Evolutionary conservation across 208 protist genomes (phyloP).

Genomic region (Wallacemonas sp.): DNA sequence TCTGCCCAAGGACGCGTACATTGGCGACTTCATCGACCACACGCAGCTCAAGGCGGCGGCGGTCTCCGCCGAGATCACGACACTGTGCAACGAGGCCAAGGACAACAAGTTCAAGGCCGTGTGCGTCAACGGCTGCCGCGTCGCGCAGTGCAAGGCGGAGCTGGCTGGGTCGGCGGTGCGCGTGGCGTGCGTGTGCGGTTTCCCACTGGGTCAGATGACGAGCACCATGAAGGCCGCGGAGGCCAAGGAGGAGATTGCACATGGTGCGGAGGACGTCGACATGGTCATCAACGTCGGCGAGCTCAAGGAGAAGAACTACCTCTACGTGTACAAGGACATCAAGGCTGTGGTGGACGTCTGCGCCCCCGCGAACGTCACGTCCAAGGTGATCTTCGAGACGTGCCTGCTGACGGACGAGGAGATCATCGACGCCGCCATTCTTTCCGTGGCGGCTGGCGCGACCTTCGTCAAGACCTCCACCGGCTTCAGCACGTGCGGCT

Average conservation of each 20-base stretch:
- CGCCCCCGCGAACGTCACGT: slow-evolving; percentile 25
- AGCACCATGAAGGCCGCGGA: slow-evolving; percentile 85
- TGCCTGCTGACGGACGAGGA: slow-evolving; percentile 87
- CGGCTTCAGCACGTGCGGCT: slow-evolving; percentile 90
- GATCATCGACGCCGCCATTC: slow-evolving; percentile 90
- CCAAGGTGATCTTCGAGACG: slow-evolving; percentile 95
- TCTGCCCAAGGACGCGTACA: slow-evolving; percentile 6
- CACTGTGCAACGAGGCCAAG: slow-evolving; percentile 91
- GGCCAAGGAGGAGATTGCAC: slow-evolving; percentile 49
- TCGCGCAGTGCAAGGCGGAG: slow-evolving; percentile 40
- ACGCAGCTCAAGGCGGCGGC: slow-evolving; percentile 84
- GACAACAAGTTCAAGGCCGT: slow-evolving; percentile 87
- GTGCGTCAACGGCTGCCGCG: slow-evolving; percentile 92
- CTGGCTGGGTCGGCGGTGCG: slow-evolving; percentile 54
- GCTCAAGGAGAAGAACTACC: slow-evolving; percentile 85
- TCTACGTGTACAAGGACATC: slow-evolving; percentile 88
- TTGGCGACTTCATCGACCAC: slow-evolving; percentile 83
- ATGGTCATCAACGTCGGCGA: slow-evolving; percentile 95
- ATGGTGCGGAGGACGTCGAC: slow-evolving; percentile 93
- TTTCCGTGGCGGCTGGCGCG: slow-evolving; percentile 83
- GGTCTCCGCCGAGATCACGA: slow-evolving; percentile 38
- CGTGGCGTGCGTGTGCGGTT: slow-evolving; percentile 82
- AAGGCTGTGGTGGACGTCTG: slow-evolving; percentile 61
- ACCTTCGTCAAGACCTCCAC: slow-evolving; percentile 96
- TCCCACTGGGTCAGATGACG: slow-evolving; percentile 91